Percentiles rank a stretch among this genome's conserved stretches.
Evolutionary conservation across 345 rosid genomes (phyloP).

Genomic region (Passiflora organensis): DNA sequence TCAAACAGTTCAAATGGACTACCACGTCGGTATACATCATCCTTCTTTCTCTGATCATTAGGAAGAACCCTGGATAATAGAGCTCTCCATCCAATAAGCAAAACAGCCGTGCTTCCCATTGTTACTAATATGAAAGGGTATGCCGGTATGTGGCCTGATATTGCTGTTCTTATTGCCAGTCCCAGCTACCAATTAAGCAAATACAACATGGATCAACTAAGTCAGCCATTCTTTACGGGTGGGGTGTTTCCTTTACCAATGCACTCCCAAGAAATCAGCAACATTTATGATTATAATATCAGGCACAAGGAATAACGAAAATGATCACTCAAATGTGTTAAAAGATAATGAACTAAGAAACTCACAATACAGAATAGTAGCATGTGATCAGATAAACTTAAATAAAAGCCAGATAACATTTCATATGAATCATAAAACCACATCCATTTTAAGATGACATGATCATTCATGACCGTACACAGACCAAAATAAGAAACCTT

Average conservation of each 20-base stretch:
- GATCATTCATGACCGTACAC: no score
- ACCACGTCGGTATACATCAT: conserved; percentile 65
- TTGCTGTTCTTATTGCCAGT: conserved; percentile 19
- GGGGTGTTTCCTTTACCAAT: background rate
- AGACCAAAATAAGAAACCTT: no score
- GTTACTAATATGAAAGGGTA: conserved; percentile 54
- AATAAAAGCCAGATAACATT: no score
- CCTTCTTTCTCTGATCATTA: conserved; percentile 43
- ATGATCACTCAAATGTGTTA: no score
- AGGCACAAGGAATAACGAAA: no score
- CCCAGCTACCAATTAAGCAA: conserved; percentile 46
- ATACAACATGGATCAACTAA: conserved; percentile 7
- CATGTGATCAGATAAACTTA: no score
- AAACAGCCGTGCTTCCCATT: conserved; percentile 30
- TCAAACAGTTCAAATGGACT: conserved; percentile 87
- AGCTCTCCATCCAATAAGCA: no score
- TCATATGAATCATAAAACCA: no score
- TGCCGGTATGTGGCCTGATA: conserved; percentile 13
- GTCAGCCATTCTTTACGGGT: conserved; percentile 4
- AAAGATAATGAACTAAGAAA: no score
- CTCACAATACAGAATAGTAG: no score
- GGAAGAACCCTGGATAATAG: no score
- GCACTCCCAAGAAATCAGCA: background rate
- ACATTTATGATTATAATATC: background rate
- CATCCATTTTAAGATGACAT: no score